Base-by-base conservation (phyloP, 169 alveolate genomes). In the Theileria parva region DNA sequence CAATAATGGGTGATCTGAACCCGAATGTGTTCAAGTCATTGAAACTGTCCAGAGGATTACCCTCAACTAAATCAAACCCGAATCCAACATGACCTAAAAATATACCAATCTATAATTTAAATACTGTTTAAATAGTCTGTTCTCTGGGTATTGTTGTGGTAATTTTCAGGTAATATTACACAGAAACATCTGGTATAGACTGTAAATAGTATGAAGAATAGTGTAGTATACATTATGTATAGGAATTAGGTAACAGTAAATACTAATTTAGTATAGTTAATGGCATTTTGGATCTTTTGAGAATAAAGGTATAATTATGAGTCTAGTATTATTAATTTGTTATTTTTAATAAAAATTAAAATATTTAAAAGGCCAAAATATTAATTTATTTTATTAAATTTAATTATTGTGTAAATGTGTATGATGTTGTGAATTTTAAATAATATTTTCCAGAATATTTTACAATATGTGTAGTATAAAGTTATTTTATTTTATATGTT, bases 31-130 rank as follows among this genome's bases (percentile, higher is more conserved):
- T 55, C 66, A 25, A 30, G 44, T 21, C 66, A 7, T 65, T 72
- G 55, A 78, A 73, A 64, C 55, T 55, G 15, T 85, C 88, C n/a
- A 77, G 66, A n/a, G 91, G 91, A 25, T 85, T 78, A 9, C 91
- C 91, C 25, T 72, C 63, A 7, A 85, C 74, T 25, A 81, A 66
- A 50, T 85, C 91, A 57, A 75, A 85, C 0, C 91, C 91, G 32
- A 77, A 17, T 8, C 91, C 91, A 71, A 67, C 70, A 68, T 77
- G 78, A 39, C 74, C 91, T 85, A 37, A 13, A 17, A 55, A 25
- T 27, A 61, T 19, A 27, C 34, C 7, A 61, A 61, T 61, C 15
- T 13, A 23, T 25, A 23, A 61, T n/a, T 13, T 25, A 61, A 12
- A 12, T 12, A 61, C 69, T n/a, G 23, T 61, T 61, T 61, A 61